Percentiles rank a stretch among this genome's conserved stretches.
phyloP scores from a whole-genome alignment of 768 basidiomycete species.

The Boletus subparvulus region DNA sequence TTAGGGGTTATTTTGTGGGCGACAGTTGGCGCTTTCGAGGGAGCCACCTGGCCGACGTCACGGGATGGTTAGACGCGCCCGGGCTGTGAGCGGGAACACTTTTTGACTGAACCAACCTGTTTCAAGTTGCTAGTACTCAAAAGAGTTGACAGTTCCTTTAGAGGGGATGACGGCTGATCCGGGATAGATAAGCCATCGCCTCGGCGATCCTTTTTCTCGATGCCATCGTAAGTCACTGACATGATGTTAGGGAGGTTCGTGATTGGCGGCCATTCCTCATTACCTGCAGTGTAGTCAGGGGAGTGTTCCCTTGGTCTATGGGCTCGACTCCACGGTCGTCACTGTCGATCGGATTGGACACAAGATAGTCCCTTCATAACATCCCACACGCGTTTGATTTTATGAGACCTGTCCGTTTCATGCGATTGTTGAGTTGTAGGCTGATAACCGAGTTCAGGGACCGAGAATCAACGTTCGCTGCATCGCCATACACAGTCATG shows the following conservation, averaged over 20 bases:
- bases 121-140: conserved; percentile 1
- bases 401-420: not conserved
- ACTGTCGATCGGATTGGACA: conserved; percentile 6
- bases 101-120: not conserved
- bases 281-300: not conserved
- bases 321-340: not conserved
- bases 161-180: not conserved
- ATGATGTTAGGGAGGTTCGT: not conserved
- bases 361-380: not conserved
- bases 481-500: not conserved
- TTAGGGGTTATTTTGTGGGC: not conserved
- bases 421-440: not conserved
- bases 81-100: not conserved
- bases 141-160: not conserved
- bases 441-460: conserved; percentile 7
- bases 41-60: not conserved
- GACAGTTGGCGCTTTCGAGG: not conserved
- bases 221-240: not conserved
- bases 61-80: not conserved
- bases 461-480: not conserved
- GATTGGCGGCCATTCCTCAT: not conserved
- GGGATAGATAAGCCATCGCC: not conserved
- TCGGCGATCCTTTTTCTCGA: not conserved
- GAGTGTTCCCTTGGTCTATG: not conserved
- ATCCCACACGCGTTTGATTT: conserved; percentile 6